Conservation (phyloP, 2,329 filamentous ascomycete genomes). For the Alternaria sp. region DNA sequence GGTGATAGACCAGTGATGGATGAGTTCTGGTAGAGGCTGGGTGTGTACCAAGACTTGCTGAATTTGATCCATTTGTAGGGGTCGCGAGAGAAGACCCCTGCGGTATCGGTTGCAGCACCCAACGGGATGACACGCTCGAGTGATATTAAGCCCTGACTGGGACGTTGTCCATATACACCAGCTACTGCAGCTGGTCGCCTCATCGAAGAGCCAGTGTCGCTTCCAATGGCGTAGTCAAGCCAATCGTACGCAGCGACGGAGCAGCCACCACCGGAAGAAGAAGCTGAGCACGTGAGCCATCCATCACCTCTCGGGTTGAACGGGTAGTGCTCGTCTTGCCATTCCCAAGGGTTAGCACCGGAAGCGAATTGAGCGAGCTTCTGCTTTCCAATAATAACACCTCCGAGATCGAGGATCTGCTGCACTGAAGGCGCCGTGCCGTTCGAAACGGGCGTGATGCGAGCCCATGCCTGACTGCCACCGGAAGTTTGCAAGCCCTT, state of each 20-base stretch:
- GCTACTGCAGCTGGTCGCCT: conserved; percentile 54
- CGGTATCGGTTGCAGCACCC: conserved; percentile 32
- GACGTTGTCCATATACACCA: conserved; percentile 51
- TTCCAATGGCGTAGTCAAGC: conserved; percentile 55
- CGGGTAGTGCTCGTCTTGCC: conserved; percentile 45
- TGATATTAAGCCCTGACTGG: conserved; percentile 34
- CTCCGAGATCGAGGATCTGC: conserved; percentile 33
- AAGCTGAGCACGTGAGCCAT: conserved; percentile 32
- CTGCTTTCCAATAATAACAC: conserved; percentile 60
- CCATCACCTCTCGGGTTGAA: conserved; percentile 52
- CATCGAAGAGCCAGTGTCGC: conserved; percentile 56
- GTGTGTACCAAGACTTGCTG: conserved; percentile 49
- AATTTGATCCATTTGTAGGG: conserved; percentile 47
- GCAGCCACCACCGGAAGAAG: conserved; percentile 48
- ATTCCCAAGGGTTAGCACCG: conserved; percentile 35
- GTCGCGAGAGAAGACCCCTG: conserved; percentile 36
- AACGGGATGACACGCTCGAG: conserved; percentile 32
- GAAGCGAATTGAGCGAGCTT: conserved; percentile 58
- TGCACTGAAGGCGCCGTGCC: conserved; percentile 31
- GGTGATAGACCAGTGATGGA: conserved; percentile 48
- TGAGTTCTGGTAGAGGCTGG: conserved; percentile 41
- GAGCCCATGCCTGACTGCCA: conserved; percentile 32
- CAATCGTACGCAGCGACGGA: conserved; percentile 53
- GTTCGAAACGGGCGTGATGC: conserved; percentile 24
- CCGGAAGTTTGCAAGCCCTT: conserved; percentile 34